Evolutionary conservation across 2,329 filamentous ascomycete genomes (phyloP).

Genomic region (Ophiostoma piceae): DNA sequence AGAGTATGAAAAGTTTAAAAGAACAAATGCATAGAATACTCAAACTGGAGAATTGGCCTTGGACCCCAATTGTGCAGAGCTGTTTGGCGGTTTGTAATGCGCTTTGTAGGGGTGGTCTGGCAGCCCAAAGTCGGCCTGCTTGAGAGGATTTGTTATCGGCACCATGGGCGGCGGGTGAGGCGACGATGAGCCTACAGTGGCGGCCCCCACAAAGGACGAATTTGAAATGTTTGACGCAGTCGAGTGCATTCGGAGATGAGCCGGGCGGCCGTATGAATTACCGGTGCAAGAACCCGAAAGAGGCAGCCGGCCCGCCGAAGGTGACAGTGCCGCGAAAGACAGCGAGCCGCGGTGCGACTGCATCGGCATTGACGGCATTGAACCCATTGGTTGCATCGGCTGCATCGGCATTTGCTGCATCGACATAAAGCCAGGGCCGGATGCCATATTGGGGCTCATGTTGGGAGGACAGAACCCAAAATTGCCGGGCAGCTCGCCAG

Average conservation of each 20-base stretch:
- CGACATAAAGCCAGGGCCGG: not conserved
- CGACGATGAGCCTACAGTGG: constrained; percentile 18
- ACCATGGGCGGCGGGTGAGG: constrained; percentile 30
- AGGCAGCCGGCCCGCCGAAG: not conserved
- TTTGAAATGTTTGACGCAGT: not conserved
- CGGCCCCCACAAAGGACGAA: constrained; percentile 26
- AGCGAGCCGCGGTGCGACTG: not conserved
- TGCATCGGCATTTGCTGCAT: not conserved
- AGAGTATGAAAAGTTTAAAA: too few relatives aligned
- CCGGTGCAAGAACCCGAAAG: not conserved
- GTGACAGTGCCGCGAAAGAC: not conserved
- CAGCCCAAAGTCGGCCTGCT: constrained; percentile 66
- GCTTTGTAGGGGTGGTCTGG: constrained; percentile 78
- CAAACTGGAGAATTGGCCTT: not conserved
- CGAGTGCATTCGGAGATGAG: constrained; percentile 15
- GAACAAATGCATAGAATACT: not conserved
- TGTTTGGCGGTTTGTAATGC: constrained; percentile 68
- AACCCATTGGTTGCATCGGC: too few relatives aligned
- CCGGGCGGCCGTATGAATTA: not conserved
- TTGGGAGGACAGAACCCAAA: not conserved
- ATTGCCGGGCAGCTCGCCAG: not conserved
- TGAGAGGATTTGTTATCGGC: constrained; percentile 59
- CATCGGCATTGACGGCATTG: not conserved
- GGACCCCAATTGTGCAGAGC: constrained; percentile 13
- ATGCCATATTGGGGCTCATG: not conserved